Evolutionary conservation across 371 early-diverging fungal species (phyloP), one percentile per base, ranked within the genome.

Genomic region (Mortierella sp.): DNA sequence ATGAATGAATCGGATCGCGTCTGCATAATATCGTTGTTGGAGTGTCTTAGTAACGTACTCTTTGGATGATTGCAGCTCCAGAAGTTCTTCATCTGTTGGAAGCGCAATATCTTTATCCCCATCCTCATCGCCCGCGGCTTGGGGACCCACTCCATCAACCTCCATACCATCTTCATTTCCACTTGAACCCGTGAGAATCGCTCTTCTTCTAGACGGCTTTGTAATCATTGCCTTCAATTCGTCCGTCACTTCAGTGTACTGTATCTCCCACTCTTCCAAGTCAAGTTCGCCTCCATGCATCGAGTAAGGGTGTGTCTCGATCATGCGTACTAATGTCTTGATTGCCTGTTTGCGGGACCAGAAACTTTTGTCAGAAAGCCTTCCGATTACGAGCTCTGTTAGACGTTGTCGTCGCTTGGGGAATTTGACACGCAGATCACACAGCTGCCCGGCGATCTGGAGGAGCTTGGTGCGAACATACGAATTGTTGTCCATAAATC

Each of bases 291-390:
- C 96, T 40, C 96, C 95, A 75, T 98, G 95, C 83, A 95, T 88
- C 19, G 88, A 87, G 81, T 93, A 99, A 7, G 98, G 99, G 58
- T 96, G 97, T 0, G 95, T 93, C 22, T 93, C 86, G 17, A 98
- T 87, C 65, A 96, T 84, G 29, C 89, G 84, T 2, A 93, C 89
- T 51, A 99, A 70, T 0, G 91, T 88, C 66, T 94, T 93, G 58
- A 98, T 92, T 0, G 98, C 96, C 66, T 94, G 91, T 72, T 93
- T 95, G 43, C 99, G 90, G 7, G 98, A 96, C 66, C 85, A 88
- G 71, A 92, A 92, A 55, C 93, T 92, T 82, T 97, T 98, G 83
- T 99, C 99, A 58, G 93, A 90, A 26, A 98, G 85, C 43, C 97
- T 90, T 17, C 93, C 91, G 37, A 93, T 86, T 7, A 91, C 88